Percentiles rank a stretch among this genome's conserved stretches.
These are phyloP conservation scores for Fusarium anguioides DNA, from an alignment of 2,329 filamentous ascomycete genomes.

Conservation along the genomic window DNA sequence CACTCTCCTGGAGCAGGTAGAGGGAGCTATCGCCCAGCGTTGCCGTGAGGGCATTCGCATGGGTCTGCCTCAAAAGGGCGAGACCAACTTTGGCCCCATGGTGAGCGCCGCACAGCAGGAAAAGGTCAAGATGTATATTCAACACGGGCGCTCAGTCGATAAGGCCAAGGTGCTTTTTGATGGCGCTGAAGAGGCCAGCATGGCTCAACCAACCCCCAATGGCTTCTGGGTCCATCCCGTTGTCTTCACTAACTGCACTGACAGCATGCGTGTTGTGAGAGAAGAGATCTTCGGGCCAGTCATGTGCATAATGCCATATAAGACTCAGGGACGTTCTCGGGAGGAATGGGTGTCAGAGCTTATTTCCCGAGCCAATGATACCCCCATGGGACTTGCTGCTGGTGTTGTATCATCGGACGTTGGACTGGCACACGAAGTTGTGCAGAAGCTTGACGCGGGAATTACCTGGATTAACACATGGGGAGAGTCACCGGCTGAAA, in stretches of 20 bases:
- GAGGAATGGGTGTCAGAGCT: conserved; percentile 70
- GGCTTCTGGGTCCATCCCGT: conserved; percentile 91
- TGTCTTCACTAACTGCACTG: conserved; percentile 86
- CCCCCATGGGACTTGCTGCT: conserved; percentile 81
- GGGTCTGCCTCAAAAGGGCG: conserved; percentile 76
- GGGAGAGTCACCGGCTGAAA: conserved; percentile 92
- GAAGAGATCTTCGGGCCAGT: conserved; percentile 94
- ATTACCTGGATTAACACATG: conserved; percentile 95
- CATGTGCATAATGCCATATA: conserved; percentile 82
- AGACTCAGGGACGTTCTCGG: conserved; percentile 53
- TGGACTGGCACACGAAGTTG: conserved; percentile 76
- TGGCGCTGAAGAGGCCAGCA: conserved; percentile 68
- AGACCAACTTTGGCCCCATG: conserved; percentile 86
- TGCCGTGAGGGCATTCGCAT: conserved; percentile 75
- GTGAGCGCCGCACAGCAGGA: conserved; percentile 79
- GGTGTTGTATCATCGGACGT: conserved; percentile 85
- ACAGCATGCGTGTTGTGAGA: conserved; percentile 80
- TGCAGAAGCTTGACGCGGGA: conserved; percentile 79
- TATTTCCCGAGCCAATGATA: conserved; percentile 78
- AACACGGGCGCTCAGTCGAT: conserved; percentile 78
- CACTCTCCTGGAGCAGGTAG: conserved; percentile 73
- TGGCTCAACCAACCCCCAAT: conserved; percentile 60
- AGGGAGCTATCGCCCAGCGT: conserved; percentile 67
- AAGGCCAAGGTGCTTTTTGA: conserved; percentile 79
- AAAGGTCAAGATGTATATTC: conserved; percentile 83